Base-by-base conservation (phyloP, 257 asterid genomes). In the Fraxinus excelsior region DNA sequence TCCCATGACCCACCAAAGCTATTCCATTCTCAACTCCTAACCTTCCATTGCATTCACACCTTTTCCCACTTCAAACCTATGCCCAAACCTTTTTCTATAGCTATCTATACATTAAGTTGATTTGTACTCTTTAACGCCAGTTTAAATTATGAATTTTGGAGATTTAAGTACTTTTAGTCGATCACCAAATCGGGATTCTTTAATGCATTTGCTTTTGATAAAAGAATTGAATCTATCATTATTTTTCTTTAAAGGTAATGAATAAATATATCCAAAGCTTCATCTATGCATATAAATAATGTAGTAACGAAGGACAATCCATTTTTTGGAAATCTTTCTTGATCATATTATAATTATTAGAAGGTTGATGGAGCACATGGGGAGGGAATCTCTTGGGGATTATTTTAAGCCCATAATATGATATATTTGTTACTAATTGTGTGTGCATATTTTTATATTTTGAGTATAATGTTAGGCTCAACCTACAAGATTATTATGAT, bases 301-400 rank as follows among this genome's bases (percentile, higher is more conserved):
- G 80, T n/a, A 44, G n/a, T 31, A 76, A 71, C 8, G 83, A 73
- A 65, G 75, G 79, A 74, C 73, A 32, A 53, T 60, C 84, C 82
- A 32, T 56, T 64, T 78, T 84, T 74, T 37, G 69, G 88, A 78
- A 82, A 76, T 81, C 71, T 62, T 62, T 62, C 68, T 62, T 23
- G 68, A 34, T 32, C 49, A 10, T 9, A 32, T 82, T 53, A 62
- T 75, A 1, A 56, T 75, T 72, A 70, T 67, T 70, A 32, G 74
- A 66, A 68, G 71, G 40, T 76, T 70, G 26, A 72, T 56, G 73
- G 72, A 11, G 91, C 95, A 88, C 92, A 91, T 91, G 92, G 88
- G 75, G 32, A 83, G 79, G 83, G 87, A 84, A 85, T 83, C 83
- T 84, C 71, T 74, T 23, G 35, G 25, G 60, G 44, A 74, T 78